Percentiles rank a stretch among this genome's conserved stretches.
Conservation (phyloP, 805 yeast species). For the Ogataea allantospora region DNA sequence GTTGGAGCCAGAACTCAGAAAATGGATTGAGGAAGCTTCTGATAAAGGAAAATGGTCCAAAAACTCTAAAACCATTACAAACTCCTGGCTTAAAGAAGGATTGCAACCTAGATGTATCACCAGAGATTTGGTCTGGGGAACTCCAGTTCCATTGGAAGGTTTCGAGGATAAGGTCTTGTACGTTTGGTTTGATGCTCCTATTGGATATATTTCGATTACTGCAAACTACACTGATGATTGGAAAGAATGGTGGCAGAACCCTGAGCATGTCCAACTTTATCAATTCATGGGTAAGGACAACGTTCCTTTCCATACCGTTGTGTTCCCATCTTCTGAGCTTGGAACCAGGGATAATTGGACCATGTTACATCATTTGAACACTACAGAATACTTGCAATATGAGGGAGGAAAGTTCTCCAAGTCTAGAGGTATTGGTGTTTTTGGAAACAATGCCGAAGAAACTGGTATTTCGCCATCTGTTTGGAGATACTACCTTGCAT, state of each 20-base stretch:
- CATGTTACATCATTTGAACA: slow-evolving; percentile 81
- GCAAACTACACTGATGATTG: slow-evolving; percentile 84
- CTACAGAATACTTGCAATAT: slow-evolving; percentile 95
- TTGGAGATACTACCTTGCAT: slow-evolving; percentile 95
- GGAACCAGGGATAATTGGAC: slow-evolving; percentile 93
- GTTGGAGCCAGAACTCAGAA: slow-evolving; percentile 69
- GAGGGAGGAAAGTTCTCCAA: slow-evolving; percentile 98
- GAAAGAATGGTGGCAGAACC: slow-evolving; percentile 93
- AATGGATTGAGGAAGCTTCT: slow-evolving; percentile 71
- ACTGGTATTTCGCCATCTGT: slow-evolving; percentile 90
- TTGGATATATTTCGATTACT: slow-evolving; percentile 94
- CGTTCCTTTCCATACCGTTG: slow-evolving; percentile 98
- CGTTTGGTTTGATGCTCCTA: slow-evolving; percentile 99
- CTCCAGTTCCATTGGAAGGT: slow-evolving; percentile 90
- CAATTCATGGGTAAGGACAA: slow-evolving; percentile 99
- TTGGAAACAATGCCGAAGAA: slow-evolving; percentile 95
- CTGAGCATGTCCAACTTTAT: slow-evolving; percentile 82
- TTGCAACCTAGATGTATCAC: slow-evolving; percentile 93
- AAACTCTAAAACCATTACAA: slow-evolving; percentile 84
- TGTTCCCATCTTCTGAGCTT: slow-evolving; percentile 88
- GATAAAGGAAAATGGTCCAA: slow-evolving; percentile 85
- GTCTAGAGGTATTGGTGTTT: slow-evolving; percentile 97
- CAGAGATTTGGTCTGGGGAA: slow-evolving; percentile 97
- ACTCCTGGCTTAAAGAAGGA: slow-evolving; percentile 93
- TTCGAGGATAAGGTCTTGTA: slow-evolving; percentile 88